Base-by-base conservation (phyloP, 1,139 yeast genomes). In the Yamadazyma diddensiae region DNA sequence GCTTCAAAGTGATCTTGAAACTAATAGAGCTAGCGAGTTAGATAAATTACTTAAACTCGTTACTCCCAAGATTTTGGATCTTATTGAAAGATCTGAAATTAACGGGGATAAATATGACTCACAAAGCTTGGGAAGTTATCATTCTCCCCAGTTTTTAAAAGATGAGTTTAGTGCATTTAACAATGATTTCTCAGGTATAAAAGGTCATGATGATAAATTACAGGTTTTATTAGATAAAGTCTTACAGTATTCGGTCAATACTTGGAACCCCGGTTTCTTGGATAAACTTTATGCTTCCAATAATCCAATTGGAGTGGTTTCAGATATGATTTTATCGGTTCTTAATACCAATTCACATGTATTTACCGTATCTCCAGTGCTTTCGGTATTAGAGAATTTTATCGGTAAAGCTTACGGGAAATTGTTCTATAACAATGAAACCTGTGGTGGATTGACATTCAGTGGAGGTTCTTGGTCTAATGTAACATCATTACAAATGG, bases 401-500 rank as follows among this genome's bases (percentile, higher is more conserved):
- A 79, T 84, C 24, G 77, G 83, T 4, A 72, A 67, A 30, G 76
- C 78, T 36, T 86, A 86, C 51, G 95, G 95, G 3, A 55, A 61
- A 30, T 45, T 81, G 46, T 85, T 82, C 58, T 83, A 70, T 46
- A 49, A 47, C n/a, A 46, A 55, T 29, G 51, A 55, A 12, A 63
- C 67, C 21, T 75, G 90, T 29, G 95, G 95, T 15, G 95, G 95
- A 0, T 64, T 86, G 46, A 86, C 95, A 0, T 83, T 85, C 55
- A 76, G 90, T 20, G 95, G 95, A 10, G 95, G 95, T 0, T 81
- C 92, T 4, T 85, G 90, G 79, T 83, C 94, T 12, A 86, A 86
- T 55, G 73, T 83, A 33, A 84, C 94, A 2, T 77, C 87, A 36
- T 55, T 86, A 59, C 92, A 84, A 43, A 79, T 82, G 54, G 95